These are phyloP conservation scores for Paxillus ammoniavirescens DNA, from an alignment of 768 basidiomycete species.

Conservation along the genomic window DNA sequence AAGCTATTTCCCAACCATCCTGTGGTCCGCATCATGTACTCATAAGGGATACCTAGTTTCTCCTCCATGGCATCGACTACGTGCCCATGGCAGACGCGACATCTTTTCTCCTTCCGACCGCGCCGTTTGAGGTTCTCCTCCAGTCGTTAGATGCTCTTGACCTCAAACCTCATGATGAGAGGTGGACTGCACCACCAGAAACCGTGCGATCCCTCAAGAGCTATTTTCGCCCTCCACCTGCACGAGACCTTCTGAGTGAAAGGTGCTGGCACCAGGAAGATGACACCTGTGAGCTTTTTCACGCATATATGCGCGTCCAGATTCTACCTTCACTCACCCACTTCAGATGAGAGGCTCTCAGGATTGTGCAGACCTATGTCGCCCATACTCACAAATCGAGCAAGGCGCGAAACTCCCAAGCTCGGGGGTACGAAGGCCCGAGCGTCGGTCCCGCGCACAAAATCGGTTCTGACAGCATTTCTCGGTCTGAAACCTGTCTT, in stretches of 20 bases:
- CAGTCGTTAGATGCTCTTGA: conserved; percentile 32
- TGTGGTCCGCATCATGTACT: not conserved
- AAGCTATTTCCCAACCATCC: not conserved
- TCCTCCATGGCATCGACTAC: conserved; percentile 37
- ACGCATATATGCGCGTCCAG: conserved; percentile 17
- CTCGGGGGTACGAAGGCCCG: conserved; percentile 31
- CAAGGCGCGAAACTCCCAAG: conserved; percentile 47
- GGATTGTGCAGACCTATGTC: conserved; percentile 37
- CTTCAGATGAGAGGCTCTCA: conserved; percentile 25
- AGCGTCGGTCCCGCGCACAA: conserved; percentile 25
- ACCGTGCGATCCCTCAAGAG: conserved; percentile 18
- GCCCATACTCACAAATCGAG: conserved; percentile 43
- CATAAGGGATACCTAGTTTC: conserved; percentile 34
- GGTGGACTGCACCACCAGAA: conserved; percentile 33
- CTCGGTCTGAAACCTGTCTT: conserved; percentile 24
- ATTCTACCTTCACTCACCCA: not conserved
- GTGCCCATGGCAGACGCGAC: conserved; percentile 51
- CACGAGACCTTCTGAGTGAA: conserved; percentile 34
- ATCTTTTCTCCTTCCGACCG: conserved; percentile 50
- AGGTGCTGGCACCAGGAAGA: conserved; percentile 36
- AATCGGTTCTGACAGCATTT: conserved; percentile 18
- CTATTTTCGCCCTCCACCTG: conserved; percentile 10
- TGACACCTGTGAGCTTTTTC: conserved; percentile 31
- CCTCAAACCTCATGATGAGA: conserved; percentile 43
- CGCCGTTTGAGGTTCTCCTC: conserved; percentile 50